Evolutionary conservation across 2,329 filamentous ascomycete genomes (phyloP).

Genomic region (Scolecobasidium constrictum): DNA sequence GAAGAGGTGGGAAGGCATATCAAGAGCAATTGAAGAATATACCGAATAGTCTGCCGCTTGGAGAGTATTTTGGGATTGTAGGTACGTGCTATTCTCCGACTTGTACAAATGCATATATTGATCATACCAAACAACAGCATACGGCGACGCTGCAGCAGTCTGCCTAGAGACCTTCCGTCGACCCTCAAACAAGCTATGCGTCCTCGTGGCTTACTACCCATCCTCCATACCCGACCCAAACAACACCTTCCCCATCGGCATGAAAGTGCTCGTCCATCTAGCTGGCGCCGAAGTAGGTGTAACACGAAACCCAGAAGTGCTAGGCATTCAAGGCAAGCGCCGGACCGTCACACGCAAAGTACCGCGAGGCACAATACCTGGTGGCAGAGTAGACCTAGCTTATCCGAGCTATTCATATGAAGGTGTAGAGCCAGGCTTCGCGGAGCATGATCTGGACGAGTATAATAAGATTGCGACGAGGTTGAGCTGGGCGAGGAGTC

Average conservation of each 20-base stretch:
- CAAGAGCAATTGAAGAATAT: constrained; percentile 41
- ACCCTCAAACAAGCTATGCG: constrained; percentile 45
- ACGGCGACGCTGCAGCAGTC: constrained; percentile 49
- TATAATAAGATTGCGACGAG: constrained; percentile 53
- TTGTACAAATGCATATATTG: not conserved
- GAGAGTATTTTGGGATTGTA: constrained; percentile 52
- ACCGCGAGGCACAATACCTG: constrained; percentile 40
- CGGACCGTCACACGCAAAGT: constrained; percentile 37
- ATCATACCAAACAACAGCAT: constrained; percentile 34
- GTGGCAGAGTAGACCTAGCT: constrained; percentile 24
- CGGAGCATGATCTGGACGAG: constrained; percentile 57
- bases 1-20: constrained; percentile 37
- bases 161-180: constrained; percentile 48
- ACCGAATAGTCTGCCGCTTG: constrained; percentile 23
- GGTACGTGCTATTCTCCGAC: constrained; percentile 29
- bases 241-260: constrained; percentile 30
- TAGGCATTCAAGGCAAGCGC: constrained; percentile 42
- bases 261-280: constrained; percentile 47
- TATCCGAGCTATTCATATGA: constrained; percentile 44
- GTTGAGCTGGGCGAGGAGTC: constrained; percentile 58
- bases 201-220: constrained; percentile 54
- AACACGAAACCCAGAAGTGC: constrained; percentile 35
- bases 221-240: constrained; percentile 42
- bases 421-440: constrained; percentile 52
- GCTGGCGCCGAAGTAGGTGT: constrained; percentile 40